Base-by-base conservation (phyloP, 1,284 basidiomycete species). In the Ceratobasidium sp. region DNA sequence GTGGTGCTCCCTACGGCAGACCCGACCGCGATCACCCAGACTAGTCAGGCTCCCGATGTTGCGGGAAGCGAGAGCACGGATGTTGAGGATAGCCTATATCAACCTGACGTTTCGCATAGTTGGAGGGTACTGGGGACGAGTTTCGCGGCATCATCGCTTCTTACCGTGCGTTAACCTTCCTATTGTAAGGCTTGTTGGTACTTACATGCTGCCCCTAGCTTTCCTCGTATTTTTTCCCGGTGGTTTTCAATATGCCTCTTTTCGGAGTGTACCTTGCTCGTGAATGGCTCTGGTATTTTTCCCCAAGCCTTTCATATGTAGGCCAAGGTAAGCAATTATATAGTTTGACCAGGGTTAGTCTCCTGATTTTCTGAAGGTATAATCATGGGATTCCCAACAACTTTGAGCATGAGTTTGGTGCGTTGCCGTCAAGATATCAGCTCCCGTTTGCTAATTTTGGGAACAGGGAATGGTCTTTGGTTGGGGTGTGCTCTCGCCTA, bases 301-400 rank as follows among this genome's bases (percentile, higher is more conserved):
- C 94, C 0, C 95, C 95, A 0, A 95, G 93, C 79, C 83, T 97
- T 58, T 94, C 92, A 2, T 96, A 95, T 77, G 87, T 96, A 46
- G 94, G 94, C 0, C 94, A 96, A 85, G 94, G 91, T 88, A 75
- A 48, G 82, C 63, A 40, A 23, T 36, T 8, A 11, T n/a, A 7
- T 14, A 6, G 23, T 51, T 36, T n/a, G 12, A 36, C 16, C 5
- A n/a, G 8, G 21, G 38, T 40, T 28, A 56, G n/a, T 21, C 44
- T 73, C 21, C 77, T 77, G 56, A 75, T 76, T 54, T 38, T 48
- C 61, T 7, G 73, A 76, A 91, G 92, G 95, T 4, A 95, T 98
- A 75, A 98, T 98, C 79, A 98, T 98, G 96, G 96, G 96, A 3
- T 91, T 96, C 76, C 92, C 95, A 0, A 97, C 95, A 0, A 96